A percentile compares a stretch with the other conserved stretches of the same genome.
These are phyloP conservation scores for Patellifolia procumbens DNA, from an alignment of 179 eudicot species.

Conservation along the genomic window DNA sequence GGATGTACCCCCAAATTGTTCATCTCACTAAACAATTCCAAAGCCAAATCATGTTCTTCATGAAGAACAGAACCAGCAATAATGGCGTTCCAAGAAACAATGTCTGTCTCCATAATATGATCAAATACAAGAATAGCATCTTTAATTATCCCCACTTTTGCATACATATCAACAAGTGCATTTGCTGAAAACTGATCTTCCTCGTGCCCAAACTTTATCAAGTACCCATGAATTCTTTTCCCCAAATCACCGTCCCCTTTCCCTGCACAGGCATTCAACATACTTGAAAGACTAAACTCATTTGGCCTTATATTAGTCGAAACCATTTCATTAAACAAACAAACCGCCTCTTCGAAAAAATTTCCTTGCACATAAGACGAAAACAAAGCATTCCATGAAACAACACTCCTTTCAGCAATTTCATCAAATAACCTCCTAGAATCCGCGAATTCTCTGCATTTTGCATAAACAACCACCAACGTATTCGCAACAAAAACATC, in stretches of 20 bases:
- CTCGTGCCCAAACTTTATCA: conserved; percentile 70
- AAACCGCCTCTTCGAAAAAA: conserved; percentile 53
- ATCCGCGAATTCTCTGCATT: conserved; percentile 57
- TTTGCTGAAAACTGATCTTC: conserved; percentile 70
- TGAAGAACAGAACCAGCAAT: conserved; percentile 80
- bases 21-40: conserved; percentile 57
- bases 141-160: conserved; percentile 54
- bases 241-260: conserved; percentile 52
- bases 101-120: conserved; percentile 58
- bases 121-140: conserved; percentile 55
- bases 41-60: conserved; percentile 54
- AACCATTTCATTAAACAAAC: conserved; percentile 74
- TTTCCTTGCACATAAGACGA: conserved; percentile 66
- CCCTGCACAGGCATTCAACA: conserved; percentile 72
- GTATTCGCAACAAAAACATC: conserved; percentile 82
- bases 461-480: conserved; percentile 79
- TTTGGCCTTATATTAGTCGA: conserved; percentile 56
- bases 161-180: conserved; percentile 91
- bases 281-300: conserved; percentile 77
- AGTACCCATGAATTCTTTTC: conserved; percentile 62
- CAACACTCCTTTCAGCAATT: conserved; percentile 69
- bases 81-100: conserved; percentile 84
- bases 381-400: conserved; percentile 87
- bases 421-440: conserved; percentile 73
- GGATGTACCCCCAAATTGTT: conserved; percentile 53